phyloP scores from a whole-genome alignment of 768 basidiomycete species.

The Hydnum rufescens region DNA sequence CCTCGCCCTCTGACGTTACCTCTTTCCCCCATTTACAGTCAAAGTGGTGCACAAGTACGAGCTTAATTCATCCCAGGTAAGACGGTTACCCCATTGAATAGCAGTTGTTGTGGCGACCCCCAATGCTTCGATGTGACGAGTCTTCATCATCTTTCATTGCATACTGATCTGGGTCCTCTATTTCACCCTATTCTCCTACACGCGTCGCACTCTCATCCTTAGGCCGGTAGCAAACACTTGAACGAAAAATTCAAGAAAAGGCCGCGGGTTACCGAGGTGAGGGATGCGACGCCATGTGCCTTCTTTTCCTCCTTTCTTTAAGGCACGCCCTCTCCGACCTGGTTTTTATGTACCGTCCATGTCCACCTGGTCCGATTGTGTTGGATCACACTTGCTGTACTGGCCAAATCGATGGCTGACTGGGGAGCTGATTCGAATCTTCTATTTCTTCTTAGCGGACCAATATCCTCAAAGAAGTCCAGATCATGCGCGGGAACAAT shows the following conservation, averaged over 20 bases:
- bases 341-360: conserved; percentile 7
- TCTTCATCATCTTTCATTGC: not conserved
- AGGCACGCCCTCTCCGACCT: not conserved
- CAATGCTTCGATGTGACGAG: not conserved
- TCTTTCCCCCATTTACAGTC: conserved; percentile 27
- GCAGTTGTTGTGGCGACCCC: not conserved
- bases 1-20: not conserved
- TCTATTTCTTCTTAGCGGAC: conserved; percentile 45
- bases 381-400: too few relatives aligned
- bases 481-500: conserved; percentile 91
- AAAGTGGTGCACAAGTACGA: conserved; percentile 92
- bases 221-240: conserved; percentile 87
- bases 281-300: conserved; percentile 9
- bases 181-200: conserved; percentile 9
- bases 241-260: conserved; percentile 91
- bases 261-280: conserved; percentile 96
- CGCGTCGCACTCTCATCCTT: conserved; percentile 3
- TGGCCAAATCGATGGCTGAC: not conserved
- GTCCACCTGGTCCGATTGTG: conserved; percentile 1
- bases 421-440: conserved; percentile 1
- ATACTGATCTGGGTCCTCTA: conserved; percentile 6
- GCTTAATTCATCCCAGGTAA: conserved; percentile 73
- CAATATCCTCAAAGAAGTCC: conserved; percentile 98
- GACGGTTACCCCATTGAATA: not conserved
- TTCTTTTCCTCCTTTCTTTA: conserved; percentile 8